Base-by-base conservation (phyloP, 108 stramenopile genomes). In the Fragilariopsis cylindrus region DNA sequence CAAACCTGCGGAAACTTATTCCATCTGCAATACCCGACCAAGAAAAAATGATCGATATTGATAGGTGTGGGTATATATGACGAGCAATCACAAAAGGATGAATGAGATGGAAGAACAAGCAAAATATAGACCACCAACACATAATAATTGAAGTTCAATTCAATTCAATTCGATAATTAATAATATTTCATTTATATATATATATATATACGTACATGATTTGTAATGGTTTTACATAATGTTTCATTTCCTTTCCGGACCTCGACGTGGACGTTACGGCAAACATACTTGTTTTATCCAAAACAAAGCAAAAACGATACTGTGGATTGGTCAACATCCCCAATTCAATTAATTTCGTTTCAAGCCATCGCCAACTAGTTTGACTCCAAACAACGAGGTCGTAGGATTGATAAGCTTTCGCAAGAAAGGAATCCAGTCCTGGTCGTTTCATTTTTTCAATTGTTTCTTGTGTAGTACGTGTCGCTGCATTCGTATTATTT, bases 231-330 rank as follows among this genome's bases (percentile, higher is more conserved):
- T 98, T 98, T 42, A 98, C 97, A 67, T 94, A 82, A 81, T 96
- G 94, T 12, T 81, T 72, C 7, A 84, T 72, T 15, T 77, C 79
- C 56, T 79, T 71, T 19, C 96, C 96, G 43, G 83, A 79, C 30
- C 84, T 76, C 52, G 74, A 73, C 6, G 89, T 93, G 48, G 82
- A 84, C 3, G 79, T 91, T 15, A 98, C 88, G 40, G 81, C 77
- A 73, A 99, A 98, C 98, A 99, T 99, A 52, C 81, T 85, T 9
- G 98, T 97, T 76, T 98, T 97, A 80, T 99, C 98, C 12, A 99
- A 70, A 9, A 97, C 97, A 74, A 98, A 98, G 69, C 90, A 92
- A 65, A 97, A 89, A 57, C 80, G 84, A 80, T 95, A 98, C 2
- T 83, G 82, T 1, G 96, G 88, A 73, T 96, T 75, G 40, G 81